phyloP scores from a whole-genome alignment of 2,329 filamentous ascomycete species.

The Colletotrichum graminicola region DNA sequence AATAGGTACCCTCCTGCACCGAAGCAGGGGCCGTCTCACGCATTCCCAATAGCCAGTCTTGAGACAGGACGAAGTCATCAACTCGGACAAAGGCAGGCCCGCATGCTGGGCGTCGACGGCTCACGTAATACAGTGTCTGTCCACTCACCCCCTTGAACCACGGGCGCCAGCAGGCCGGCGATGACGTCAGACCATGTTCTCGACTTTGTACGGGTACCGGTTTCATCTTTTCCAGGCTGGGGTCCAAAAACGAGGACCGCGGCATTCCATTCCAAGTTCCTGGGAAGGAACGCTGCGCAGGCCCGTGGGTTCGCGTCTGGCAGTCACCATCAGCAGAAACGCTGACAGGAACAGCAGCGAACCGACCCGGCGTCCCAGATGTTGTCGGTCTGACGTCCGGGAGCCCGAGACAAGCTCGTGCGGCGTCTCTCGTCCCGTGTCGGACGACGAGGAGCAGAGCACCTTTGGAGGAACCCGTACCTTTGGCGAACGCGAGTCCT shows the following conservation, averaged over 20 bases:
- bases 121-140: constrained; percentile 30
- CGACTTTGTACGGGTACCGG: constrained; percentile 15
- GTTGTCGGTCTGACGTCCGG: not conserved
- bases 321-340: constrained; percentile 33
- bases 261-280: constrained; percentile 35
- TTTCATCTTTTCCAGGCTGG: constrained; percentile 32
- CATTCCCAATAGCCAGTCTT: constrained; percentile 13
- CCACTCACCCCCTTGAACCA: constrained; percentile 13
- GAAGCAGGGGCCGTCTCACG: constrained; percentile 33
- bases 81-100: constrained; percentile 12
- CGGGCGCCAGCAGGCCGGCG: not conserved
- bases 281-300: constrained; percentile 28
- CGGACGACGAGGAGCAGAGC: constrained; percentile 1
- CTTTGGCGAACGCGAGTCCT: not conserved
- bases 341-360: constrained; percentile 31
- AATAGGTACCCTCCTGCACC: constrained; percentile 14
- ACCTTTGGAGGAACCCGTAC: not conserved
- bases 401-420: constrained; percentile 16
- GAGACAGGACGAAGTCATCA: constrained; percentile 16
- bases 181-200: constrained; percentile 26
- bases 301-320: constrained; percentile 13
- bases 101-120: not conserved
- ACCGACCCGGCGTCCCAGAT: constrained; percentile 9
- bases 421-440: constrained; percentile 12
- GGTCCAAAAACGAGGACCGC: constrained; percentile 16